phyloP scores from a whole-genome alignment of 192 early-diverging fungal genomes.

The Spinellus fusiger region DNA sequence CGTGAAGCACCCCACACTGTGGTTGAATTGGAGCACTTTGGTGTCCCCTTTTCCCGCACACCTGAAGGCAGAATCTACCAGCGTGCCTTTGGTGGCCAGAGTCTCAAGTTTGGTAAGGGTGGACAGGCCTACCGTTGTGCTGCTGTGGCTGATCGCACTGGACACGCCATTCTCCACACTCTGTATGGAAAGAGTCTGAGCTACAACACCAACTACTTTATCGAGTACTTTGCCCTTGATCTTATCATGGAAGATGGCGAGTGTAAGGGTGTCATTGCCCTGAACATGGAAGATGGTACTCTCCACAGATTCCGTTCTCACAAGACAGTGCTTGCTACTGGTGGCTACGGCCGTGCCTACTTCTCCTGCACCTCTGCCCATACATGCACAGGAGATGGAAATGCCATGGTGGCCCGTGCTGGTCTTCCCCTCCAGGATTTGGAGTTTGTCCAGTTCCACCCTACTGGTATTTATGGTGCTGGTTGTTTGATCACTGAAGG shows the following conservation, averaged over 20 bases:
- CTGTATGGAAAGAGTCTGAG: conserved; percentile 96
- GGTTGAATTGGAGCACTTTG: conserved; percentile 97
- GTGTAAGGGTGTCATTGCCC: conserved; percentile 93
- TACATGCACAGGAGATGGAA: conserved; percentile 98
- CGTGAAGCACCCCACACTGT: conserved; percentile 94
- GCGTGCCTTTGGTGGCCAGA: conserved; percentile 97
- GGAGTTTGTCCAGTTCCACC: conserved; percentile 99
- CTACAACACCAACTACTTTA: conserved; percentile 95
- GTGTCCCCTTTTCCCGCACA: conserved; percentile 96
- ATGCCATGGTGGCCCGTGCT: conserved; percentile 97
- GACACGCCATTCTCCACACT: conserved; percentile 95
- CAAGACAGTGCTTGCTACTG: conserved; percentile 98
- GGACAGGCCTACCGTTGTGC: conserved; percentile 98
- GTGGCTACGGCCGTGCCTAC: conserved; percentile 98
- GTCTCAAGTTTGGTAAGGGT: conserved; percentile 93
- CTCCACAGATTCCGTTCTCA: conserved; percentile 96
- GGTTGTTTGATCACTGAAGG: conserved; percentile 96
- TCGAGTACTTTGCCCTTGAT: conserved; percentile 99
- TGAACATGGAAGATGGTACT: conserved; percentile 98
- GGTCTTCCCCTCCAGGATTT: conserved; percentile 96
- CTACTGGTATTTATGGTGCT: conserved; percentile 97
- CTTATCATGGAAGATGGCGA: conserved; percentile 97
- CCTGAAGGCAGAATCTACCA: conserved; percentile 98
- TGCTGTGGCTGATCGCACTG: conserved; percentile 97
- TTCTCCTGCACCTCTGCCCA: conserved; percentile 98